A percentile compares a stretch with the other conserved stretches of the same genome.
These are phyloP conservation scores for Diaporthe sp. DNA, from an alignment of 2,329 filamentous ascomycete genomes.

Conservation along the genomic window DNA sequence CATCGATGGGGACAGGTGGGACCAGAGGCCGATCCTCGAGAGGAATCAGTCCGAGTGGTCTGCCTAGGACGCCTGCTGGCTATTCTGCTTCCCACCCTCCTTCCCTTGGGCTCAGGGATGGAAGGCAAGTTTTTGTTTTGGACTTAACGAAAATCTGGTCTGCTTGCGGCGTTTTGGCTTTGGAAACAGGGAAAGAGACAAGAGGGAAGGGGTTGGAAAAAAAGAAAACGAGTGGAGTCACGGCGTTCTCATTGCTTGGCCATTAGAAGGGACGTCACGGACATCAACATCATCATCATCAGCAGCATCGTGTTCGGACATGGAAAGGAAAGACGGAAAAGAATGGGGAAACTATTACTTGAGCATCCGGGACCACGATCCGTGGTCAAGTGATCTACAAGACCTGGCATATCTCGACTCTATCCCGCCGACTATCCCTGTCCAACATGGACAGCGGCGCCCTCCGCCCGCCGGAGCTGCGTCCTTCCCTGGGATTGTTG, in stretches of 20 bases:
- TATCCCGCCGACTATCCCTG: background rate
- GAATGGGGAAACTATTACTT: background rate
- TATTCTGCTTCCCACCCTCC: background rate
- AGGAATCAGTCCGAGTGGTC: constrained; percentile 48
- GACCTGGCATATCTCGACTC: constrained; percentile 7
- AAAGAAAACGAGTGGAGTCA: background rate
- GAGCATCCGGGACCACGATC: too few species aligned
- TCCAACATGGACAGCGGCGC: constrained; percentile 11
- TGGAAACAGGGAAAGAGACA: background rate
- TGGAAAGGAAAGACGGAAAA: background rate
- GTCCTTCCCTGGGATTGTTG: constrained; percentile 1
- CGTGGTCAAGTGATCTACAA: constrained; percentile 6
- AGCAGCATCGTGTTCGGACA: background rate
- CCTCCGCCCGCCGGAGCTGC: background rate
- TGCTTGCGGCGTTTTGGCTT: constrained; percentile 13
- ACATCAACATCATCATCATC: background rate
- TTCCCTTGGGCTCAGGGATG: background rate
- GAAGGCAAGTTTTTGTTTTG: background rate
- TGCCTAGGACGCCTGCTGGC: constrained; percentile 21
- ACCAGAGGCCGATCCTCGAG: constrained; percentile 56
- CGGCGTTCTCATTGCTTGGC: background rate
- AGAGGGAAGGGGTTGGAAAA: background rate
- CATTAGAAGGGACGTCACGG: background rate
- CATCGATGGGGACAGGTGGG: constrained; percentile 53
- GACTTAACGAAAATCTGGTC: too few species aligned